Percentiles rank a stretch among this genome's conserved stretches.
phyloP scores from a whole-genome alignment of 805 yeast species.

The Wickerhamiella sorbophila region DNA sequence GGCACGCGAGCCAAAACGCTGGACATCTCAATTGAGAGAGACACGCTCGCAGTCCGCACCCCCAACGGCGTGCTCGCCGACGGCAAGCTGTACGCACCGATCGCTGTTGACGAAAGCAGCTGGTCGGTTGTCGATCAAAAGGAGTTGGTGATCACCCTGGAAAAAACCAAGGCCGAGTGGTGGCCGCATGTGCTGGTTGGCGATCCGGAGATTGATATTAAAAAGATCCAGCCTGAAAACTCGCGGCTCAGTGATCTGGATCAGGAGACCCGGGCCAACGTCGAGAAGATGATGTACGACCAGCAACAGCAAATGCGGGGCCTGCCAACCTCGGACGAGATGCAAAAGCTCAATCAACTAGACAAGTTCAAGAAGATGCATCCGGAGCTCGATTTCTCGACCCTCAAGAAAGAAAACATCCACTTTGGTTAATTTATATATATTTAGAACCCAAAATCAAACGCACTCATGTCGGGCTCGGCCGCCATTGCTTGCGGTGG shows the following conservation, averaged over 20 bases:
- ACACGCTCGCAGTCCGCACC: conserved; percentile 14
- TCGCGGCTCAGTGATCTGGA: conserved; percentile 30
- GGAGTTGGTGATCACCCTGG: conserved; percentile 26
- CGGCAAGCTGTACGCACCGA: conserved; percentile 26
- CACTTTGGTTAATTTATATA: neutral
- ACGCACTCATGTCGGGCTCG: conserved; percentile 69
- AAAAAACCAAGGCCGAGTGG: conserved; percentile 31
- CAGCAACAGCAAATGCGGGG: conserved; percentile 30
- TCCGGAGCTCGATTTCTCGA: conserved; percentile 31
- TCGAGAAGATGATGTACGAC: conserved; percentile 36
- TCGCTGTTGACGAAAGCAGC: conserved; percentile 26
- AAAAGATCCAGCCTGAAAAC: conserved; percentile 30
- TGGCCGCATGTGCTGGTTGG: conserved; percentile 33
- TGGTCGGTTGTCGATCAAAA: conserved; percentile 31
- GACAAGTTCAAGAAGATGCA: conserved; percentile 30
- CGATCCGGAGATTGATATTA: conserved; percentile 31
- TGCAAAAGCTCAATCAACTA: conserved; percentile 23
- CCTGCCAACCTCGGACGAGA: conserved; percentile 27
- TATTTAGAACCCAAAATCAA: conserved; percentile 33
- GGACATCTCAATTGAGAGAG: conserved; percentile 19
- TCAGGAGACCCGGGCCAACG: conserved; percentile 30
- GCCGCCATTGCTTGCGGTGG: conserved; percentile 39
- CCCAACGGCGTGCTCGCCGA: conserved; percentile 16
- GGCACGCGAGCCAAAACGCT: conserved; percentile 27
- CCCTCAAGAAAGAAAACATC: conserved; percentile 20